Evolutionary conservation across 345 rosid species (phyloP).

Genomic region (Pistacia integerrima): DNA sequence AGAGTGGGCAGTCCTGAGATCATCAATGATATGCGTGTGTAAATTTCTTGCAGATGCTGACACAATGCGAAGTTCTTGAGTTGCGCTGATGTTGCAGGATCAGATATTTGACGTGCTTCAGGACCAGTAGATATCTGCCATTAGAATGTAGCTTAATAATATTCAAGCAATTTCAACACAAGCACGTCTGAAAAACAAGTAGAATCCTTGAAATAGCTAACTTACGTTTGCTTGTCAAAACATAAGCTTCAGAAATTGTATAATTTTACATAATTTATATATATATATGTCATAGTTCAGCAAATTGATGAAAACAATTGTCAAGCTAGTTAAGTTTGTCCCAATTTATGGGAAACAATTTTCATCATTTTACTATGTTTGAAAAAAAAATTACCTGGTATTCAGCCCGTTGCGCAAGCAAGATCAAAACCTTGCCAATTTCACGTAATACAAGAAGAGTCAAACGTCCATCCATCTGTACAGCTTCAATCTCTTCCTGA

Average conservation of each 20-base stretch:
- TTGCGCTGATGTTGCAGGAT: constrained; percentile 86
- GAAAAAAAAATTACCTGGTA: constrained; percentile 66
- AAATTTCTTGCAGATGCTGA: constrained; percentile 93
- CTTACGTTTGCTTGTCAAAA: constrained; percentile 1
- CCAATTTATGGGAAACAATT: background rate
- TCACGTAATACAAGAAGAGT: constrained; percentile 90
- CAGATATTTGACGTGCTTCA: constrained; percentile 87
- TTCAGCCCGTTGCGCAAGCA: constrained; percentile 85
- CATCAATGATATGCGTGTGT: constrained; percentile 70
- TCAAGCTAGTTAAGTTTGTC: background rate
- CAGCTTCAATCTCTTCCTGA: constrained; percentile 94
- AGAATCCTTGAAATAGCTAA: background rate
- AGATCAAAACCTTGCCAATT: constrained; percentile 80
- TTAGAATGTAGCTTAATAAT: constrained; percentile 16
- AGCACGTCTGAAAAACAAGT: background rate
- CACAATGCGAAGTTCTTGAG: constrained; percentile 84
- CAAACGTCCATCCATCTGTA: constrained; percentile 80
- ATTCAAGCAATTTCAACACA: constrained; percentile 8
- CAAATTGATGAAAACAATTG: background rate
- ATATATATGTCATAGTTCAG: background rate
- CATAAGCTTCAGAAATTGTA: background rate
- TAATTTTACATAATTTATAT: background rate
- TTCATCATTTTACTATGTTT: background rate
- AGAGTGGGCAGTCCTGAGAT: constrained; percentile 67
- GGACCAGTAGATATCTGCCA: constrained; percentile 96